Evolutionary conservation across 805 yeast species (phyloP), one percentile per base, ranked within the genome.

Genomic region (Candida namnaoensis): DNA sequence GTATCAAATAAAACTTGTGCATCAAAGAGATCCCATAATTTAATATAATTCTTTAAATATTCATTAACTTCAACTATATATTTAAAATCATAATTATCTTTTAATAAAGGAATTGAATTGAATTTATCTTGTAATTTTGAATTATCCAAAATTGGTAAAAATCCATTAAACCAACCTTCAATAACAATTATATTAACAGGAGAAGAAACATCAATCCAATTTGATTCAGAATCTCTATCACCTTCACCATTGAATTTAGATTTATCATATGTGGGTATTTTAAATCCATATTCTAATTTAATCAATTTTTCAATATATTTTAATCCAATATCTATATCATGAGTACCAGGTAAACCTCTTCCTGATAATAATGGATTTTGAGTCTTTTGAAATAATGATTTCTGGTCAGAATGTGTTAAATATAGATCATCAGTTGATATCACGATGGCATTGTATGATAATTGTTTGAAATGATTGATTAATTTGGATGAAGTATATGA

Each of bases 121-220:
- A 36, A 38, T 38, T 43, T 42, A 19, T 26, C 42, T 5, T 42
- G 35, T 7, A 51, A 38, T 7, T 56, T 58, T 1, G 47, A 47
- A 5, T 56, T 56, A 26, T 58, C 50, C 1, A 60, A 48, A 15
- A 74, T 48, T 1, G 82, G 68, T 5, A 56, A 47, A 56, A 78
- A 91, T 1, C 98, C 98, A 24, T 78, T 72, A 64, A 90, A 88
- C 99, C 99, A 91, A 5, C 98, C 99, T 62, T 91, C 99, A 35
- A 93, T 68, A 2, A 91, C 59, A 3, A 91, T 71, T 4, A 88
- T 72, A 51, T 84, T 87, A 4, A 77, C 66, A 2, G 74, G 72
- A 2, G 45, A 43, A 0, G 52, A 51, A 5, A 61, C 57, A 4
- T 51, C 41, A 3, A 50, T 50, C 81, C 81, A 77, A 11, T 64